phyloP scores from a whole-genome alignment of 129 eudicot genomes.

The Oenanthe sinensis region DNA sequence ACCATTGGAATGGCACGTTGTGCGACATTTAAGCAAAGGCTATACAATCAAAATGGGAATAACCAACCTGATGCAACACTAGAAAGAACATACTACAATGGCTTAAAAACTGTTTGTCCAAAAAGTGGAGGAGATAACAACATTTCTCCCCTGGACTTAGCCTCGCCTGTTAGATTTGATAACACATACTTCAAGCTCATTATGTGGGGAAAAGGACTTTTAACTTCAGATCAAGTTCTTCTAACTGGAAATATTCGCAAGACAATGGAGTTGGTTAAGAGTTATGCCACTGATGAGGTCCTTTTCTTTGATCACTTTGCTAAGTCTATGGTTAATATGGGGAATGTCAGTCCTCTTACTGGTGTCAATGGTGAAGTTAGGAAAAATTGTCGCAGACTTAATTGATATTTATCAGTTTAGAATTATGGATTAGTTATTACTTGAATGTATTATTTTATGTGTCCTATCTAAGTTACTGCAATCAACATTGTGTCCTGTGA shows the following conservation, averaged over 20 bases:
- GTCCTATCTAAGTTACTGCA: not conserved
- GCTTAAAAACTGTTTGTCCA: slow-evolving; percentile 61
- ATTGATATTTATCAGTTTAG: slow-evolving; percentile 15
- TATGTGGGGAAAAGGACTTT: slow-evolving; percentile 78
- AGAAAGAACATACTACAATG: slow-evolving; percentile 75
- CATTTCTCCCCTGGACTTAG: slow-evolving; percentile 61
- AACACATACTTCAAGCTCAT: slow-evolving; percentile 84
- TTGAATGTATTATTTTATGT: not conserved
- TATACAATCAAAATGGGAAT: slow-evolving; percentile 78
- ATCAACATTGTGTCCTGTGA: not conserved
- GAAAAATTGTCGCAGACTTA: slow-evolving; percentile 48
- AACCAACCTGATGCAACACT: slow-evolving; percentile 69
- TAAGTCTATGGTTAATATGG: slow-evolving; percentile 9
- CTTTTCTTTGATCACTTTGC: slow-evolving; percentile 25
- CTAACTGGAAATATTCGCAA: slow-evolving; percentile 48
- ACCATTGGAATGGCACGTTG: slow-evolving; percentile 93
- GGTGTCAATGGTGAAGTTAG: slow-evolving; percentile 67
- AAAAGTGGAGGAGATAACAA: slow-evolving; percentile 62
- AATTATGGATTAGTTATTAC: not conserved
- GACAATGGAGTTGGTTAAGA: slow-evolving; percentile 48
- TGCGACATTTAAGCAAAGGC: slow-evolving; percentile 61
- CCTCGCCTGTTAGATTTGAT: slow-evolving; percentile 75
- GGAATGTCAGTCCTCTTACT: slow-evolving; percentile 28
- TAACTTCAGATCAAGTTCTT: slow-evolving; percentile 71
- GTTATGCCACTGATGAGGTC: slow-evolving; percentile 41